These are phyloP conservation scores for Chaetomiaceae sp. DNA, from an alignment of 2,329 filamentous ascomycete genomes.

Conservation along the genomic window DNA sequence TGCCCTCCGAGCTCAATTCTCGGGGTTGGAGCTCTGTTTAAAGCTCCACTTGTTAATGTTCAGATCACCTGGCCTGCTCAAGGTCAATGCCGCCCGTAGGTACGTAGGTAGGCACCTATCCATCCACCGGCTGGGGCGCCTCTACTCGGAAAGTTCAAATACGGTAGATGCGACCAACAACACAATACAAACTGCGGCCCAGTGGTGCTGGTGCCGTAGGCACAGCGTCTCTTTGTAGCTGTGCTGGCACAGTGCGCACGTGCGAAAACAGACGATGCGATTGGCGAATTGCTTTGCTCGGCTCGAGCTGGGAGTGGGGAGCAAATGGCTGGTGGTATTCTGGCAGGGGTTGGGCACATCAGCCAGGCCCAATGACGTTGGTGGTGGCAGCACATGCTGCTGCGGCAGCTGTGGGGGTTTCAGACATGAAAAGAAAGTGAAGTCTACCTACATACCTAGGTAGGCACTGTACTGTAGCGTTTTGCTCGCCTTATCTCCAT, in stretches of 20 bases:
- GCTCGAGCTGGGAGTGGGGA: not conserved
- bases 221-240: constrained; percentile 1
- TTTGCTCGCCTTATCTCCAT: too few species aligned
- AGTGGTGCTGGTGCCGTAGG: not conserved
- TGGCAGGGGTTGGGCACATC: not conserved
- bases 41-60: not conserved
- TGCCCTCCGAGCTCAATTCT: not conserved
- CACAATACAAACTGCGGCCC: too few species aligned
- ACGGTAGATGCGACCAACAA: too few species aligned
- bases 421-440: too few species aligned
- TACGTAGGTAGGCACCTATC: too few species aligned
- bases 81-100: not conserved
- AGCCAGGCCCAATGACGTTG: not conserved
- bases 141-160: too few species aligned
- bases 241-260: not conserved
- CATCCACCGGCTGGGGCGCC: not conserved
- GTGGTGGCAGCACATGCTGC: not conserved
- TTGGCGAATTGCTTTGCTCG: constrained; percentile 8
- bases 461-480: too few species aligned
- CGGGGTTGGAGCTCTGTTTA: not conserved
- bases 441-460: too few species aligned
- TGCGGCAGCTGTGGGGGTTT: too few species aligned
- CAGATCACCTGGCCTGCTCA: not conserved
- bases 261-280: not conserved
- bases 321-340: not conserved